Evolutionary conservation across 2,329 filamentous ascomycete genomes (phyloP).

Genomic region (Didymella glomerata): DNA sequence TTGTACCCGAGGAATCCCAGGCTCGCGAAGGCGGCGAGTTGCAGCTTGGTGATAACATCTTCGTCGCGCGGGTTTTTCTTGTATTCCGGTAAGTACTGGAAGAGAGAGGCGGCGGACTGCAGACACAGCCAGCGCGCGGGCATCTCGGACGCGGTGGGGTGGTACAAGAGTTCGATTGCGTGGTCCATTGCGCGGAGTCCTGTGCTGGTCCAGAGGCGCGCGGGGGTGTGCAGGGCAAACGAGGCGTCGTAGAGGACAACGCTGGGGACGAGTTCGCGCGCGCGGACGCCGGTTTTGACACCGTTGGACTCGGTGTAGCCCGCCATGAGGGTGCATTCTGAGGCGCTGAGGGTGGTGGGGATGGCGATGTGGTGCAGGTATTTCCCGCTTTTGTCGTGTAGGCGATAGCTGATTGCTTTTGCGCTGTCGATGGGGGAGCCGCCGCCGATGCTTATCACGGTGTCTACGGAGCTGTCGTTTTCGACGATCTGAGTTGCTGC

Average conservation of each 20-base stretch:
- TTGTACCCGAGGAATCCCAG: constrained; percentile 62
- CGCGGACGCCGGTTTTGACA: constrained; percentile 59
- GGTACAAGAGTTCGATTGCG: constrained; percentile 63
- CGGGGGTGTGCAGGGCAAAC: constrained; percentile 62
- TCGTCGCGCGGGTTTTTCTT: constrained; percentile 57
- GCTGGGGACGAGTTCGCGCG: constrained; percentile 55
- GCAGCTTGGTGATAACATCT: constrained; percentile 60
- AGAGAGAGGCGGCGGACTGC: constrained; percentile 57
- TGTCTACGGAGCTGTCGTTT: constrained; percentile 59
- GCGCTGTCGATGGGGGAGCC: constrained; percentile 62
- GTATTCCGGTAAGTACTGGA: constrained; percentile 59
- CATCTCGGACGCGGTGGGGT: constrained; percentile 61
- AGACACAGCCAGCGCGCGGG: constrained; percentile 58
- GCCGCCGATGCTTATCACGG: constrained; percentile 64
- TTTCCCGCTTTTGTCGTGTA: constrained; percentile 47
- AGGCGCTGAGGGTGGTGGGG: constrained; percentile 57
- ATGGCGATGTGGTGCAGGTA: constrained; percentile 52
- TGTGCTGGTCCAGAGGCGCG: constrained; percentile 60
- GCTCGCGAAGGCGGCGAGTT: constrained; percentile 62
- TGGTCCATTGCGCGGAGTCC: constrained; percentile 65
- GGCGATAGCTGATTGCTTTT: constrained; percentile 50
- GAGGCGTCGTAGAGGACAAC: constrained; percentile 63
- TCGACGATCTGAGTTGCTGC: constrained; percentile 59
- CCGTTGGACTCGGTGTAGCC: constrained; percentile 61
- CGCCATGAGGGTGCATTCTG: constrained; percentile 63